These are phyloP conservation scores for Fusarium xyrophilum DNA, from an alignment of 2,329 filamentous ascomycete genomes.

Conservation along the genomic window DNA sequence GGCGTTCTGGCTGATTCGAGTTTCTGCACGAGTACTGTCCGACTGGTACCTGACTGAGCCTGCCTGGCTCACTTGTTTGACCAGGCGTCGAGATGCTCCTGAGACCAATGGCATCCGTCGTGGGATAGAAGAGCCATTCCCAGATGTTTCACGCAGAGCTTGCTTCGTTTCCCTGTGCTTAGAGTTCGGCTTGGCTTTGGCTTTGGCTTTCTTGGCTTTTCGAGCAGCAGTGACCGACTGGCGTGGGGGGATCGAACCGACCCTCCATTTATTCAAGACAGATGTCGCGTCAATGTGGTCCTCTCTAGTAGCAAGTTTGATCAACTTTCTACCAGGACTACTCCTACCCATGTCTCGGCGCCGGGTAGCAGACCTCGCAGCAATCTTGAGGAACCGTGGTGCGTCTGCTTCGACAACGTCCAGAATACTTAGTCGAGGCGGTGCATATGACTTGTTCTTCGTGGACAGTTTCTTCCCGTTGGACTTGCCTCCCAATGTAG, in stretches of 20 bases:
- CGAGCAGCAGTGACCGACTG: constrained; percentile 42
- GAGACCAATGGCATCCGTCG: neutral
- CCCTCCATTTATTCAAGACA: constrained; percentile 62
- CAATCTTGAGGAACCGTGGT: constrained; percentile 66
- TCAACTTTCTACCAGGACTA: constrained; percentile 62
- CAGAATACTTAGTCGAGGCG: constrained; percentile 66
- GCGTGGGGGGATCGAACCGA: constrained; percentile 58
- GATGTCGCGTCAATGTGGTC: constrained; percentile 66
- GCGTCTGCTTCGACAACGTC: constrained; percentile 62
- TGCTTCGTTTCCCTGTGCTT: constrained; percentile 12
- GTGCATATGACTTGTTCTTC: constrained; percentile 20
- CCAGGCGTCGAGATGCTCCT: constrained; percentile 38
- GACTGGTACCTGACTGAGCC: constrained; percentile 41
- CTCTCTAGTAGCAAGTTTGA: constrained; percentile 65
- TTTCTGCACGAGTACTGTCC: neutral
- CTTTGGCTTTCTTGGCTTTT: constrained; percentile 18
- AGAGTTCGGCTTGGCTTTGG: constrained; percentile 8
- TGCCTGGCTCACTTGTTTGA: constrained; percentile 41
- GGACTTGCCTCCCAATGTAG: constrained; percentile 1
- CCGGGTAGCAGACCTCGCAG: constrained; percentile 62
- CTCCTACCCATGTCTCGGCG: constrained; percentile 59
- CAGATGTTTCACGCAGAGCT: constrained; percentile 35
- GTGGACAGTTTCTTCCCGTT: constrained; percentile 6
- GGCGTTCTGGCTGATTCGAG: neutral
- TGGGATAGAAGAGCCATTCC: constrained; percentile 26